These are phyloP conservation scores for Ocimum tenuiflorum DNA, from an alignment of 257 asterid genomes.

Conservation along the genomic window DNA sequence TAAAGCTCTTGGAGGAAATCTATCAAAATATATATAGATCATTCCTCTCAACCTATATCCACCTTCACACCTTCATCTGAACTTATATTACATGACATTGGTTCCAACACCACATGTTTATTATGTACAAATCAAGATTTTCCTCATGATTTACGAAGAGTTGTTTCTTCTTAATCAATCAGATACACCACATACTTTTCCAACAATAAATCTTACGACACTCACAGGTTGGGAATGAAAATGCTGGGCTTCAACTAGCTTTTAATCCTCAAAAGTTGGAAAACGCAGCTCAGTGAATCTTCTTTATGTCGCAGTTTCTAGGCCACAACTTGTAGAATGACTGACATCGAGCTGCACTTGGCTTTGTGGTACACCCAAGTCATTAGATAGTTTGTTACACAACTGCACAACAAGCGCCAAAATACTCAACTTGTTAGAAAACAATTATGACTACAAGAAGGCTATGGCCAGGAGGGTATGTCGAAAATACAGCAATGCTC, in stretches of 20 bases:
- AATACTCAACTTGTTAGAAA: neutral
- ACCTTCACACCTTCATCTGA: slow-evolving; percentile 62
- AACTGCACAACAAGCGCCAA: slow-evolving; percentile 40
- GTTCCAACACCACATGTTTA: slow-evolving; percentile 19
- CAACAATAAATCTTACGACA: neutral
- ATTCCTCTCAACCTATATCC: slow-evolving; percentile 43
- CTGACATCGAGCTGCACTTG: slow-evolving; percentile 34
- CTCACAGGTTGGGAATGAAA: neutral
- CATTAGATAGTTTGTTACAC: slow-evolving; percentile 66
- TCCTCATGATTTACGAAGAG: neutral
- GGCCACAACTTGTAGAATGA: slow-evolving; percentile 5
- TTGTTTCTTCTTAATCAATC: too few relatives aligned
- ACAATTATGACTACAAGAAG: neutral
- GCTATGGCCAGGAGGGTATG: neutral
- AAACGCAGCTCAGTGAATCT: neutral
- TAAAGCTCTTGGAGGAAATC: too few relatives aligned
- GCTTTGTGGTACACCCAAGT: slow-evolving; percentile 63
- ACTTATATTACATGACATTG: slow-evolving; percentile 63
- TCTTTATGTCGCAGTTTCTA: neutral
- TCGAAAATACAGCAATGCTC: neutral
- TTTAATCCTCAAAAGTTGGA: too few relatives aligned
- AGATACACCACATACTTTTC: neutral
- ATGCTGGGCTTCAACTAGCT: neutral
- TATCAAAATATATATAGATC: slow-evolving; percentile 34
- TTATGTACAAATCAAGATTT: neutral